Percentiles rank a stretch among this genome's conserved stretches.
These are phyloP conservation scores for Kwoniella dendrophila DNA, from an alignment of 768 basidiomycete genomes.

Conservation along the genomic window DNA sequence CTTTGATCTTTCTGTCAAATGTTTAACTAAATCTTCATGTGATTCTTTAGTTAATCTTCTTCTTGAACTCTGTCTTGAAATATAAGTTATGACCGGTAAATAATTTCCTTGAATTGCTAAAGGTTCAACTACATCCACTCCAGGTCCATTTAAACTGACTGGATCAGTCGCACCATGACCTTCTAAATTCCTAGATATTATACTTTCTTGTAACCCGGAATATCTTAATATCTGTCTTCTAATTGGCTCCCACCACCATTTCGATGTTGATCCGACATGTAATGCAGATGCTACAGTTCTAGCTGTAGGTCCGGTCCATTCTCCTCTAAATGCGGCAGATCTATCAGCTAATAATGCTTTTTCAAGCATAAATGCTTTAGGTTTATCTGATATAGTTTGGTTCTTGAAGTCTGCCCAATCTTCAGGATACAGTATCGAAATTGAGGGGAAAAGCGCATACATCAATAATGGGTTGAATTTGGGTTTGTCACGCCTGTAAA, in stretches of 20 bases:
- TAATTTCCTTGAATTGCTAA: constrained; percentile 36
- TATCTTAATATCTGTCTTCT: constrained; percentile 69
- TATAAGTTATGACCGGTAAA: constrained; percentile 83
- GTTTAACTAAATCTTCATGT: constrained; percentile 75
- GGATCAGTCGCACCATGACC: constrained; percentile 52
- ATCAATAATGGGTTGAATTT: constrained; percentile 78
- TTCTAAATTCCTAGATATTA: constrained; percentile 48
- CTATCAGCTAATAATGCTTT: constrained; percentile 71
- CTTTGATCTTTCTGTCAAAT: constrained; percentile 69
- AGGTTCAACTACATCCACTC: constrained; percentile 25
- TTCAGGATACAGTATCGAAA: constrained; percentile 63
- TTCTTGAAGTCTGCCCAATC: constrained; percentile 72
- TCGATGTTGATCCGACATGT: constrained; percentile 58
- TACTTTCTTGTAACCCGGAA: constrained; percentile 60
- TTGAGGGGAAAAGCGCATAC: constrained; percentile 68
- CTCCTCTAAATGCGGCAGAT: constrained; percentile 72
- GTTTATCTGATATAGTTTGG: constrained; percentile 37
- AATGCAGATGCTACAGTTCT: constrained; percentile 71
- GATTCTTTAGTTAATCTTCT: constrained; percentile 75
- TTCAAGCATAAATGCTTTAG: constrained; percentile 70
- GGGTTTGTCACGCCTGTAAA: constrained; percentile 70
- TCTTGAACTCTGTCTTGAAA: constrained; percentile 77
- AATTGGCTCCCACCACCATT: constrained; percentile 77
- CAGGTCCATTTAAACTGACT: constrained; percentile 18
- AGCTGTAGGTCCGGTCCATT: constrained; percentile 65